A percentile compares a stretch with the other conserved stretches of the same genome.
phyloP scores from a whole-genome alignment of 2,329 filamentous ascomycete genomes.

The Monilinia laxa region DNA sequence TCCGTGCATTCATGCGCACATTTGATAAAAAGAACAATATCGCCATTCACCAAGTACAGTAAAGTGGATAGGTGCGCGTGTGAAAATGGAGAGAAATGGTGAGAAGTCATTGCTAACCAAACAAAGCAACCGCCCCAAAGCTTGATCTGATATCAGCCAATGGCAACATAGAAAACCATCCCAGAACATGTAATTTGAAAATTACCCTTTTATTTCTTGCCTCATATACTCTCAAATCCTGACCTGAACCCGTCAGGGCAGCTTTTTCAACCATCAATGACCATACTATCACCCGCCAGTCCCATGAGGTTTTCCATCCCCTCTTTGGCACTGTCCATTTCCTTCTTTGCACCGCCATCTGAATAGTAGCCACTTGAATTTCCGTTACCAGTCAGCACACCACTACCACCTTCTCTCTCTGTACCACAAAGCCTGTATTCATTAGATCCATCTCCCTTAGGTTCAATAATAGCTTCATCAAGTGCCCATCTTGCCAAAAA shows the following conservation, averaged over 20 bases:
- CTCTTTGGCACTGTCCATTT: conserved; percentile 15
- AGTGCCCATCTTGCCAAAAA: conserved; percentile 62
- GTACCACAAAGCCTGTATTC: conserved; percentile 56
- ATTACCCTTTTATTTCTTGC: conserved; percentile 9
- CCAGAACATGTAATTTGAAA: conserved; percentile 10
- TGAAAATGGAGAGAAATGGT: neutral
- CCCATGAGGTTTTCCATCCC: conserved; percentile 18
- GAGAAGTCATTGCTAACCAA: conserved; percentile 12
- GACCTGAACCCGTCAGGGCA: neutral
- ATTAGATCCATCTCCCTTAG: conserved; percentile 48
- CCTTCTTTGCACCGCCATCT: conserved; percentile 32
- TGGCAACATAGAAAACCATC: conserved; percentile 6
- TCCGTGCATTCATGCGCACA: conserved; percentile 7
- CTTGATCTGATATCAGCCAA: conserved; percentile 14
- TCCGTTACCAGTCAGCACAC: conserved; percentile 26
- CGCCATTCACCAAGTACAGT: conserved; percentile 15
- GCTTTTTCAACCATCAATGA: conserved; percentile 19
- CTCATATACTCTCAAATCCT: neutral
- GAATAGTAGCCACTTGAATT: conserved; percentile 38
- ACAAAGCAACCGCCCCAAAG: conserved; percentile 3
- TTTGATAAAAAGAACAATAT: conserved; percentile 11
- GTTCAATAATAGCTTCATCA: conserved; percentile 62
- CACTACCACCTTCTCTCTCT: conserved; percentile 37
- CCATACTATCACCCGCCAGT: conserved; percentile 21
- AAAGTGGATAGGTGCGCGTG: neutral